These are phyloP conservation scores for Globisporangium orthogonon DNA, from an alignment of 352 stramenopile genomes.

Conservation along the genomic window DNA sequence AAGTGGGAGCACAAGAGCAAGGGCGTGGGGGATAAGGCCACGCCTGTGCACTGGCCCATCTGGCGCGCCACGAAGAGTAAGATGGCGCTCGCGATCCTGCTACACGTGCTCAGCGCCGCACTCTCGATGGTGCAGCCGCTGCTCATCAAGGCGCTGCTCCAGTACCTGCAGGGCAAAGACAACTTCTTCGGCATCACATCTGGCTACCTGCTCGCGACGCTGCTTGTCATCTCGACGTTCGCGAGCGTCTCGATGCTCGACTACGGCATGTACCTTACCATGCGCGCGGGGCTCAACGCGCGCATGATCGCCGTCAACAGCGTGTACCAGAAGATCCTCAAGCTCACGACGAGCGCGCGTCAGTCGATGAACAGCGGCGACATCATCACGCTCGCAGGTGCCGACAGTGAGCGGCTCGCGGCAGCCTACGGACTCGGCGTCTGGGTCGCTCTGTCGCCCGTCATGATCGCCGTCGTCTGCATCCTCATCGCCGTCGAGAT, in stretches of 20 bases:
- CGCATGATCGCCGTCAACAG: slow-evolving; percentile 11
- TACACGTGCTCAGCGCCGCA: slow-evolving; percentile 20
- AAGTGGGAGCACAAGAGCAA: not conserved
- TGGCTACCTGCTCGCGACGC: slow-evolving; percentile 12
- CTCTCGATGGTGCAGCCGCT: slow-evolving; percentile 24
- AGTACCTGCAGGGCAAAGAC: slow-evolving; percentile 12
- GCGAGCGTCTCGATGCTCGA: slow-evolving; percentile 26
- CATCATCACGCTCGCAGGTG: slow-evolving; percentile 48
- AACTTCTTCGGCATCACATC: slow-evolving; percentile 21
- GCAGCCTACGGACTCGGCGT: slow-evolving; percentile 38
- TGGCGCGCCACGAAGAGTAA: slow-evolving; percentile 22
- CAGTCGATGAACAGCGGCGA: slow-evolving; percentile 43
- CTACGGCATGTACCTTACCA: slow-evolving; percentile 39
- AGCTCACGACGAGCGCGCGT: slow-evolving; percentile 31
- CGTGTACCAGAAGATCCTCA: slow-evolving; percentile 50
- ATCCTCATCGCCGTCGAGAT: slow-evolving; percentile 15
- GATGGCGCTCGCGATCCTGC: slow-evolving; percentile 20
- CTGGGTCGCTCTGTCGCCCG: slow-evolving; percentile 24
- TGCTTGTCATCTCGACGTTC: slow-evolving; percentile 10
- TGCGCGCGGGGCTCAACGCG: slow-evolving; percentile 37
- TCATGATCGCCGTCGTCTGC: slow-evolving; percentile 21
- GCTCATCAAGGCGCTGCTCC: slow-evolving; percentile 26
- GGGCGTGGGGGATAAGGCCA: slow-evolving; percentile 1
- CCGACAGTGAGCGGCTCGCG: slow-evolving; percentile 49
- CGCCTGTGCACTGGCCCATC: slow-evolving; percentile 10